A percentile compares a stretch with the other conserved stretches of the same genome.
phyloP scores from a whole-genome alignment of 345 rosid species.

The Rhizophora mangle region DNA sequence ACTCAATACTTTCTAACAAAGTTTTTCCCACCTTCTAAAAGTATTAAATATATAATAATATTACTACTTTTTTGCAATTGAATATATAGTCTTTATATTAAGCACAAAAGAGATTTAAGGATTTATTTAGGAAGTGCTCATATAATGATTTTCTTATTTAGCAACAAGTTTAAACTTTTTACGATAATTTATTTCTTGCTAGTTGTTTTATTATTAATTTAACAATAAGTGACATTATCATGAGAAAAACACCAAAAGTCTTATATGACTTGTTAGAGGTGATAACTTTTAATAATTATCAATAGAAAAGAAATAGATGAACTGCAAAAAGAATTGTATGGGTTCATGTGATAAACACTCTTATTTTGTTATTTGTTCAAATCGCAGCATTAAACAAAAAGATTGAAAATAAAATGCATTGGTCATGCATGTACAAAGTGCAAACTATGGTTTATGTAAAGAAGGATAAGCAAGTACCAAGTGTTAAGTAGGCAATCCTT shows the following conservation, averaged over 20 bases:
- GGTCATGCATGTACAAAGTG: too few species aligned
- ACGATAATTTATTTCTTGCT: neutral
- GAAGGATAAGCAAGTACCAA: too few species aligned
- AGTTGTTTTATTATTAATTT: neutral
- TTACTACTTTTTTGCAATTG: neutral
- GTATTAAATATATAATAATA: neutral
- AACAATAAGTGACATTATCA: neutral
- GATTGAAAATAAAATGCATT: too few species aligned
- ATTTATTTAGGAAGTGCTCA: neutral
- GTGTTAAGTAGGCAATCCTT: too few species aligned
- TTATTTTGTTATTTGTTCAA: fast-evolving
- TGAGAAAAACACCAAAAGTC: neutral
- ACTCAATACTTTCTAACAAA: neutral
- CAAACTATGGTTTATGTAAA: too few species aligned
- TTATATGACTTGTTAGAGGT: neutral
- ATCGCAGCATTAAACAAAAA: too few species aligned
- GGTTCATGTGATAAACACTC: too few species aligned
- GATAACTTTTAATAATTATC: too few species aligned
- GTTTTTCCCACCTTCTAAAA: neutral
- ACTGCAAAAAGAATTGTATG: too few species aligned
- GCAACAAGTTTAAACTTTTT: neutral
- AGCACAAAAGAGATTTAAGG: neutral
- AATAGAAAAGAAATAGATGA: too few species aligned
- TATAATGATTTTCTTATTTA: neutral
- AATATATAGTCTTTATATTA: neutral